Percentiles rank a stretch among this genome's conserved stretches.
Evolutionary conservation across 352 stramenopile species (phyloP).

Genomic region (Bremia lactucae): DNA sequence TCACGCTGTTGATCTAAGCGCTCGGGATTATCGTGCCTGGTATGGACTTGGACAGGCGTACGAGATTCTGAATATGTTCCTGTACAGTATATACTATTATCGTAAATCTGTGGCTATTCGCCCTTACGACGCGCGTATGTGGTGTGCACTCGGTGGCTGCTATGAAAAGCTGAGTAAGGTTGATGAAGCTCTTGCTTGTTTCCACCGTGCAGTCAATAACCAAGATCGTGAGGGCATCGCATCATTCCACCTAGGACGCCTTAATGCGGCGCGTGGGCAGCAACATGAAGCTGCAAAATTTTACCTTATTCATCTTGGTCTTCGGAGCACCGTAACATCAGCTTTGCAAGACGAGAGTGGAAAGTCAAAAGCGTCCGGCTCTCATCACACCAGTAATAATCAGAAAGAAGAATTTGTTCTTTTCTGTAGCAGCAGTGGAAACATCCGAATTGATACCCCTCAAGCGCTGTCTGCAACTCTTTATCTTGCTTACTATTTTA

Average conservation of each 20-base stretch:
- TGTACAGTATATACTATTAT: conserved; percentile 99
- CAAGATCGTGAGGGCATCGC: conserved; percentile 66
- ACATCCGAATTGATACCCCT: conserved; percentile 50
- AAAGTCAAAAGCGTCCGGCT: neutral
- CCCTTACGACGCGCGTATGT: conserved; percentile 96
- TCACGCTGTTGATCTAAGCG: conserved; percentile 87
- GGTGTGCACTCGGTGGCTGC: conserved; percentile 88
- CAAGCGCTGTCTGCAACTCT: conserved; percentile 54
- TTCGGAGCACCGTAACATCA: conserved; percentile 22
- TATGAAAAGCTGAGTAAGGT: conserved; percentile 68
- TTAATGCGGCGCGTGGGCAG: conserved; percentile 37
- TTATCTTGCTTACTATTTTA: conserved; percentile 79
- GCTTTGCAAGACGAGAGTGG: conserved; percentile 15
- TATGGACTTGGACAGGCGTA: conserved; percentile 98
- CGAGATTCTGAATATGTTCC: conserved; percentile 97
- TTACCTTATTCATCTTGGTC: conserved; percentile 55
- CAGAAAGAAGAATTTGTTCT: conserved; percentile 20
- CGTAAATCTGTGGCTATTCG: conserved; percentile 91
- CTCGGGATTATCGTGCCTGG: conserved; percentile 95
- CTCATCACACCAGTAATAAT: conserved; percentile 3
- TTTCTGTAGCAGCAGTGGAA: conserved; percentile 14
- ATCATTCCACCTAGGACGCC: conserved; percentile 53
- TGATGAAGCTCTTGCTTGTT: conserved; percentile 65
- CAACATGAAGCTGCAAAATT: conserved; percentile 60
- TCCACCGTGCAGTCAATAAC: conserved; percentile 63